Conservation (phyloP, 2,329 filamentous ascomycete genomes). For the Fragosphaeria purpurea region DNA sequence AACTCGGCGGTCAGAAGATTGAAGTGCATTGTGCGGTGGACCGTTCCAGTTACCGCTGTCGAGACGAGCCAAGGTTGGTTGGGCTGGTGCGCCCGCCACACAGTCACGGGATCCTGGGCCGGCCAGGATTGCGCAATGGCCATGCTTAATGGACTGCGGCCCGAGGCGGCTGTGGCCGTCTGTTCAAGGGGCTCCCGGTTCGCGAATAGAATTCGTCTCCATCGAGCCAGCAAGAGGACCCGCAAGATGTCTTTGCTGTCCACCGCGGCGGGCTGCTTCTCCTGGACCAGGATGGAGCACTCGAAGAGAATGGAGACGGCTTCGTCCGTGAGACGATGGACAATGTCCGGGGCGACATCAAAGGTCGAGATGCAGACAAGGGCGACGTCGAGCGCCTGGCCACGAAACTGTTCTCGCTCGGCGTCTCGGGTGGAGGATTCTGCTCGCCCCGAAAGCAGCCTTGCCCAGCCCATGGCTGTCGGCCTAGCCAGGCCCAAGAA, state of each 20-base stretch:
- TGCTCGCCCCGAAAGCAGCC: background rate
- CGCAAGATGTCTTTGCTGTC: background rate
- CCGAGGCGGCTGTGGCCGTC: conserved; percentile 7
- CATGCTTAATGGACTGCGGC: background rate
- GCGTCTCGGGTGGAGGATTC: conserved; percentile 14
- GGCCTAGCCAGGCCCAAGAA: background rate
- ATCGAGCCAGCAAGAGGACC: background rate
- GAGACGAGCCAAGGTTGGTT: conserved; percentile 1
- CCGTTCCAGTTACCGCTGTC: background rate
- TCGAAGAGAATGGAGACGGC: conserved; percentile 25
- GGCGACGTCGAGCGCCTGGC: conserved; percentile 27
- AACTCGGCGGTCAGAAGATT: conserved; percentile 42
- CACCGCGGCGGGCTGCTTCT: conserved; percentile 11
- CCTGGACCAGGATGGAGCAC: conserved; percentile 27
- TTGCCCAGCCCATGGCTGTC: background rate
- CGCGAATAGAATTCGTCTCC: background rate
- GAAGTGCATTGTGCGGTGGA: conserved; percentile 25
- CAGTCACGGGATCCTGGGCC: background rate
- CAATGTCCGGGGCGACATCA: conserved; percentile 21
- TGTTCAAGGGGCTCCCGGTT: conserved; percentile 4
- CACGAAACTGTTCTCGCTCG: conserved; percentile 21
- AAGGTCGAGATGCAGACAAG: conserved; percentile 35
- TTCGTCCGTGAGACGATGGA: background rate
- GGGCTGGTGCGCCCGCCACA: background rate
- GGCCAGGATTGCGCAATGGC: background rate